Evolutionary conservation across 352 stramenopile species (phyloP).

Genomic region (Phytophthora macrochlamydospora): DNA sequence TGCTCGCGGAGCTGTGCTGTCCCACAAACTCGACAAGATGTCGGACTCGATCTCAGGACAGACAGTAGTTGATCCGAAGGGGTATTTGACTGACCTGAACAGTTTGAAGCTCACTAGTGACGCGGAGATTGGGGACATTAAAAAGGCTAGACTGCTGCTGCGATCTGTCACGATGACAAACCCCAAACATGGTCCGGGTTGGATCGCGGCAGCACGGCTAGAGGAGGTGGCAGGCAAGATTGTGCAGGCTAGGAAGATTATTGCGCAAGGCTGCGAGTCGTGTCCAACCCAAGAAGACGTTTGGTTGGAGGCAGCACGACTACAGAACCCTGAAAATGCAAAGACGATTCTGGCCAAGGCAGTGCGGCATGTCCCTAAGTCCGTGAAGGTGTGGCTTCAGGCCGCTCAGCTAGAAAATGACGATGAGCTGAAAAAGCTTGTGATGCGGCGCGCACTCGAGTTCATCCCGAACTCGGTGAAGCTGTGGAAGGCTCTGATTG

Average conservation of each 20-base stretch:
- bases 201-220: slow-evolving; percentile 98
- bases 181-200: slow-evolving; percentile 97
- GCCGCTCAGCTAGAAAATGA: slow-evolving; percentile 95
- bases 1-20: slow-evolving; percentile 93
- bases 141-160: slow-evolving; percentile 97
- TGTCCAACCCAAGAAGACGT: slow-evolving; percentile 98
- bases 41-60: slow-evolving; percentile 95
- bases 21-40: slow-evolving; percentile 97
- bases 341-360: slow-evolving; percentile 97
- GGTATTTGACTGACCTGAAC: slow-evolving; percentile 98
- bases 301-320: slow-evolving; percentile 97
- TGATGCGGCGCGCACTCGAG: slow-evolving; percentile 93
- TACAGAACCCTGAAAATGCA: slow-evolving; percentile 96
- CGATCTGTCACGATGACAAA: slow-evolving; percentile 98
- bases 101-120: slow-evolving; percentile 93
- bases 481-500: slow-evolving; percentile 98
- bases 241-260: slow-evolving; percentile 96
- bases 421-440: slow-evolving; percentile 89
- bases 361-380: slow-evolving; percentile 92
- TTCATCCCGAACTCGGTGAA: slow-evolving; percentile 97
- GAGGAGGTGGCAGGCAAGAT: slow-evolving; percentile 98
- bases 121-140: slow-evolving; percentile 97
- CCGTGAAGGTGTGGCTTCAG: slow-evolving; percentile 96
- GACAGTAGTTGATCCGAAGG: slow-evolving; percentile 97
- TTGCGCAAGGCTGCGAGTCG: slow-evolving; percentile 96